These are phyloP conservation scores for Salix brachista DNA, from an alignment of 345 rosid genomes.

Conservation along the genomic window DNA sequence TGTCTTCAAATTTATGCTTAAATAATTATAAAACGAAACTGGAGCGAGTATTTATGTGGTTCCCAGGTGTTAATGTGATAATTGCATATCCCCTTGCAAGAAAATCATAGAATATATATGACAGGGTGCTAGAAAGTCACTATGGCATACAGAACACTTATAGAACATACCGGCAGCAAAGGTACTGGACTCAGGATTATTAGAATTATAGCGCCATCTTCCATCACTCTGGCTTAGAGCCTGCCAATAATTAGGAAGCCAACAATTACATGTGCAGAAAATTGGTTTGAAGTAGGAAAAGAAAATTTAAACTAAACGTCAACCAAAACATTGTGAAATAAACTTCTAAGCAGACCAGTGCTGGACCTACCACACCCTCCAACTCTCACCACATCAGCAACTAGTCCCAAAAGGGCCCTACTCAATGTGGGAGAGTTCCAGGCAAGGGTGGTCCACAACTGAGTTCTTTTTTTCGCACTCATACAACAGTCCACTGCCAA, in stretches of 20 bases:
- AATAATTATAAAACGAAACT: background rate
- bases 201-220: slow-evolving; percentile 79
- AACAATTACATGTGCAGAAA: slow-evolving; percentile 9
- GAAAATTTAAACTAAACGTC: background rate
- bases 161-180: slow-evolving; percentile 72
- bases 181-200: slow-evolving; percentile 76
- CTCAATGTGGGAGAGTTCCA: background rate
- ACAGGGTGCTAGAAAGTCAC: background rate
- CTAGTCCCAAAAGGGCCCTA: slow-evolving; percentile 10
- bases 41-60: background rate
- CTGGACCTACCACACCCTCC: background rate
- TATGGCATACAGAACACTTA: background rate
- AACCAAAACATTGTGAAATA: background rate
- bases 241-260: slow-evolving; percentile 40
- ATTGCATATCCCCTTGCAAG: background rate
- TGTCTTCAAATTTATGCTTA: background rate
- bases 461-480: background rate
- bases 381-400: slow-evolving; percentile 14
- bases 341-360: background rate
- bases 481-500: background rate
- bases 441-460: background rate
- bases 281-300: background rate
- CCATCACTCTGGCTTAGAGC: slow-evolving; percentile 95
- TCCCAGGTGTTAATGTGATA: background rate
- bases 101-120: background rate